Evolutionary conservation across 139 green algal genomes (phyloP).

Genomic region (Protoeuglena noctilucae): DNA sequence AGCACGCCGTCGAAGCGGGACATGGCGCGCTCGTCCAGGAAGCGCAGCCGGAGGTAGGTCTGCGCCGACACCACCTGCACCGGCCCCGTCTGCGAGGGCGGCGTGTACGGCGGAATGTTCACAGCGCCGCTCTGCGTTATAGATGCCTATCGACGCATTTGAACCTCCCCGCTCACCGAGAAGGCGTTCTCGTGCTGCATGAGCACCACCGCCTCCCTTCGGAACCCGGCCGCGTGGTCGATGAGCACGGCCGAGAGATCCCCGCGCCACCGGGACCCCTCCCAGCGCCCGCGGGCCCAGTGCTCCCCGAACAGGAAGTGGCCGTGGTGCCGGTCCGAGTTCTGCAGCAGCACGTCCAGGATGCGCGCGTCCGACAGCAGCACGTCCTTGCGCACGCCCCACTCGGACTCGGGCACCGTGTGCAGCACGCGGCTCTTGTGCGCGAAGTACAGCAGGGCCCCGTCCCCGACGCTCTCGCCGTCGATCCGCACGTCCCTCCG

Average conservation of each 20-base stretch:
- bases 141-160: too few relatives aligned
- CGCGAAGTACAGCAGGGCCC: conserved; percentile 56
- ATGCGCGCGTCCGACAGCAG: conserved; percentile 59
- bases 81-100: conserved; percentile 41
- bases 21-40: conserved; percentile 36
- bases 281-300: conserved; percentile 28
- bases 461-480: too few relatives aligned
- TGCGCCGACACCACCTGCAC: conserved; percentile 30
- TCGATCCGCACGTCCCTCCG: too few relatives aligned
- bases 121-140: too few relatives aligned
- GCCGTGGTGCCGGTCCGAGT: conserved; percentile 58
- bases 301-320: conserved; percentile 57
- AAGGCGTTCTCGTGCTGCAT: conserved; percentile 64
- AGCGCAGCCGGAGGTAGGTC: conserved; percentile 62
- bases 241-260: conserved; percentile 42
- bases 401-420: conserved; percentile 10
- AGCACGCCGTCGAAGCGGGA: conserved; percentile 22
- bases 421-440: conserved; percentile 33
- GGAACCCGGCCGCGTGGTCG: conserved; percentile 65
- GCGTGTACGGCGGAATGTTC: too few relatives aligned
- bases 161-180: too few relatives aligned
- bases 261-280: conserved; percentile 4
- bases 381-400: conserved; percentile 19
- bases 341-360: conserved; percentile 73
- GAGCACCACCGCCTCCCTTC: conserved; percentile 22